phyloP scores from a whole-genome alignment of 2,329 filamentous ascomycete species.

The Ceratocystiopsis minuta region DNA sequence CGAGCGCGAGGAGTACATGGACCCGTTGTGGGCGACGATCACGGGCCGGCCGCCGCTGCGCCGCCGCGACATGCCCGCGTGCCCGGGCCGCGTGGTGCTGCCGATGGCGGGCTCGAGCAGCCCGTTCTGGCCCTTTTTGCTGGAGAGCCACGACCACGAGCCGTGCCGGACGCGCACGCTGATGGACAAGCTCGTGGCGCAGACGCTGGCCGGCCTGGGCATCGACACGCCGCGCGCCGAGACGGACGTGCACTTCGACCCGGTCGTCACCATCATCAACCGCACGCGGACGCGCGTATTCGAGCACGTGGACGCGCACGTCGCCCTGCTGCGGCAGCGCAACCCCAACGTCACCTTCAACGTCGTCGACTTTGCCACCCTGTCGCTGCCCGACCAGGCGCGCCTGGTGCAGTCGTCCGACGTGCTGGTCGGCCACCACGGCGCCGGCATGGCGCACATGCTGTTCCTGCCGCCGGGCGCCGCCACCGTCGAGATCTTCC shows the following conservation, averaged over 20 bases:
- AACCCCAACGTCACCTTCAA: background rate
- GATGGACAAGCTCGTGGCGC: too few species aligned
- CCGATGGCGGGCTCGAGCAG: slow-evolving; percentile 23
- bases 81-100: slow-evolving; percentile 17
- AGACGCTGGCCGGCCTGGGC: too few species aligned
- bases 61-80: background rate
- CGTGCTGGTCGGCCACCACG: slow-evolving; percentile 25
- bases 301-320: slow-evolving; percentile 11
- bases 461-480: slow-evolving; percentile 20
- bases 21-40: slow-evolving; percentile 16
- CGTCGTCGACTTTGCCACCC: slow-evolving; percentile 19
- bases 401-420: slow-evolving; percentile 19
- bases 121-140: slow-evolving; percentile 18
- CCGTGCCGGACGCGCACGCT: too few species aligned
- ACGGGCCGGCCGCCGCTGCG: background rate
- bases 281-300: slow-evolving; percentile 17
- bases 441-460: slow-evolving; percentile 23
- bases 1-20: slow-evolving; percentile 17
- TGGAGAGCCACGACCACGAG: slow-evolving; percentile 13
- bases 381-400: slow-evolving; percentile 21
- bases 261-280: slow-evolving; percentile 18
- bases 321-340: slow-evolving; percentile 8
- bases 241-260: too few species aligned
- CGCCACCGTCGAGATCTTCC: slow-evolving; percentile 22
- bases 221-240: too few species aligned